phyloP scores from a whole-genome alignment of 345 rosid genomes.

The Bruguiera gymnorhiza region DNA sequence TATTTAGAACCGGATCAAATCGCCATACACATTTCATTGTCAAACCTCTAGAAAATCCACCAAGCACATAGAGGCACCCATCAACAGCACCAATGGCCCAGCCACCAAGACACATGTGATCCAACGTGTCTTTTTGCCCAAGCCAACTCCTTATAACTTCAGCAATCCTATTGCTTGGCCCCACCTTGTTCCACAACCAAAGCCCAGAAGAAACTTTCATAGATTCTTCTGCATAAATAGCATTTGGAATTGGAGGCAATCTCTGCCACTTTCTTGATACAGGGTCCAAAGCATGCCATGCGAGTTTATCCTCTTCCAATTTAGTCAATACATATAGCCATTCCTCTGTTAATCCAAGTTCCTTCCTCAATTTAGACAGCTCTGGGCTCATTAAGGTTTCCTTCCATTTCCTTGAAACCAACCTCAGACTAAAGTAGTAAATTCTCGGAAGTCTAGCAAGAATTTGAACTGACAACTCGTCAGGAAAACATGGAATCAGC shows the following conservation, averaged over 20 bases:
- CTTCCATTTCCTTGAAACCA: slow-evolving; percentile 70
- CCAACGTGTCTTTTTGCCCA: slow-evolving; percentile 47
- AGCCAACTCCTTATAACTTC: slow-evolving; percentile 67
- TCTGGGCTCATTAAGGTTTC: slow-evolving; percentile 52
- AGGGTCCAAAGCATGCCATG: slow-evolving; percentile 91
- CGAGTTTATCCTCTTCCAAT: slow-evolving; percentile 57
- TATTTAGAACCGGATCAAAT: slow-evolving; percentile 60
- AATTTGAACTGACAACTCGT: slow-evolving; percentile 80
- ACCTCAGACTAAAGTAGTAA: slow-evolving; percentile 46
- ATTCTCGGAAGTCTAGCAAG: slow-evolving; percentile 82
- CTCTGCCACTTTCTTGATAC: slow-evolving; percentile 71
- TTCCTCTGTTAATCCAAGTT: slow-evolving; percentile 69
- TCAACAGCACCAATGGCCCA: slow-evolving; percentile 70
- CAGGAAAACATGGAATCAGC: slow-evolving; percentile 78
- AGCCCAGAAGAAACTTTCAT: slow-evolving; percentile 44
- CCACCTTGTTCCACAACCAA: slow-evolving; percentile 56
- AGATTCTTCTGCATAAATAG: slow-evolving; percentile 51
- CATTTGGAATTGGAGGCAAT: slow-evolving; percentile 66
- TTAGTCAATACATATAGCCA: slow-evolving; percentile 86
- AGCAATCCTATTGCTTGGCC: slow-evolving; percentile 50
- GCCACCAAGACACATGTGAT: slow-evolving; percentile 66
- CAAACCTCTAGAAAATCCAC: slow-evolving; percentile 66
- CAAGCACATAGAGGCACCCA: slow-evolving; percentile 78
- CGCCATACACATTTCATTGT: slow-evolving; percentile 69
- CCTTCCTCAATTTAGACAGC: slow-evolving; percentile 61